Conservation (phyloP, 495 filamentous ascomycete genomes). For the Penicillium maclennaniae region DNA sequence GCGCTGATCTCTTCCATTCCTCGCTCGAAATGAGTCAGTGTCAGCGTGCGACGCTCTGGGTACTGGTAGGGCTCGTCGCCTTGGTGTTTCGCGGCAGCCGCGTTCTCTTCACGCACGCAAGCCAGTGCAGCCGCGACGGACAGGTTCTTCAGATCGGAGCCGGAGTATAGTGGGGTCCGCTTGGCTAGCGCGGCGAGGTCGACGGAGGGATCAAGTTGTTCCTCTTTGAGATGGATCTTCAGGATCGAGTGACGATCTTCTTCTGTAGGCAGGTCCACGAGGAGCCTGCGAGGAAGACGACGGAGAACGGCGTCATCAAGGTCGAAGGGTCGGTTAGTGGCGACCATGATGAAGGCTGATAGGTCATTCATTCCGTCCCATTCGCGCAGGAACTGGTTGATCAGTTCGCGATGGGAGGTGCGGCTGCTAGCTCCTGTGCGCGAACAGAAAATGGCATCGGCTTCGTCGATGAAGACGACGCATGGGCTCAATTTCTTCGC, state of each 20-base stretch:
- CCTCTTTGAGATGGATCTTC: constrained; percentile 77
- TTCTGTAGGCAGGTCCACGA: constrained; percentile 82
- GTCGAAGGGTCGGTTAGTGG: constrained; percentile 94
- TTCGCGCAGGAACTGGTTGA: constrained; percentile 96
- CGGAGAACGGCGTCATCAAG: constrained; percentile 92
- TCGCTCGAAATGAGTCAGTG: constrained; percentile 69
- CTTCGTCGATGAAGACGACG: constrained; percentile 96
- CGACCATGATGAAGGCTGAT: constrained; percentile 96
- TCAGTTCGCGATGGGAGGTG: constrained; percentile 77
- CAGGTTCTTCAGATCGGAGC: constrained; percentile 93
- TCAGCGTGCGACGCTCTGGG: constrained; percentile 64
- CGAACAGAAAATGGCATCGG: constrained; percentile 82
- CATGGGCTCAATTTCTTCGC: constrained; percentile 91
- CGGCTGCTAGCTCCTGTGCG: constrained; percentile 56
- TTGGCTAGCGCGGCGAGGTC: constrained; percentile 65
- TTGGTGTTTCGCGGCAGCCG: constrained; percentile 52
- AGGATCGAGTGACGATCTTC: constrained; percentile 77
- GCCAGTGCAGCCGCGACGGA: constrained; percentile 86
- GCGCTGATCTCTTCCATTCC: constrained; percentile 88
- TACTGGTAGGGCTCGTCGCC: constrained; percentile 52
- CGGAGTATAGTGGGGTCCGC: constrained; percentile 87
- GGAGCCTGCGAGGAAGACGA: constrained; percentile 71
- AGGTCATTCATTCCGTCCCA: constrained; percentile 92
- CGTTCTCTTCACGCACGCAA: constrained; percentile 80
- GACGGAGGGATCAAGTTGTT: constrained; percentile 65